phyloP scores from a whole-genome alignment of 1,139 yeast genomes.

The Suzukiozyma palmioleophila region DNA sequence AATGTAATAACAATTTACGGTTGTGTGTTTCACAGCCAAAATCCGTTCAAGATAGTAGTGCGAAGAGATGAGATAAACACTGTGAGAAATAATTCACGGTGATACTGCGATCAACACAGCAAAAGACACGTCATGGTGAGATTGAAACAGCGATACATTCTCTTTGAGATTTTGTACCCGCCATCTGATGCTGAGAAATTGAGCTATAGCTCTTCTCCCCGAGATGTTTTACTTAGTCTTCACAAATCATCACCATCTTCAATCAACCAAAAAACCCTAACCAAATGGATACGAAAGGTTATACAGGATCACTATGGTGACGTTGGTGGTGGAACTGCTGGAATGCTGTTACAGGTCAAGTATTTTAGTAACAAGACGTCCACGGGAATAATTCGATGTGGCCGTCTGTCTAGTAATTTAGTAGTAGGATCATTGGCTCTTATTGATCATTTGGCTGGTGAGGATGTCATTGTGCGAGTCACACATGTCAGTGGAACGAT shows the following conservation, averaged over 20 bases:
- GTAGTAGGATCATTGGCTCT: slow-evolving; percentile 70
- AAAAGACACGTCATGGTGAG: slow-evolving; percentile 60
- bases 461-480: slow-evolving; percentile 54
- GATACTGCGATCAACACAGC: too few relatives aligned
- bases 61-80: too few relatives aligned
- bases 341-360: slow-evolving; percentile 59
- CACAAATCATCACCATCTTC: slow-evolving; percentile 48
- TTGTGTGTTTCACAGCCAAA: too few relatives aligned
- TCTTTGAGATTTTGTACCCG: slow-evolving; percentile 77
- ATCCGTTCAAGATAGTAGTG: too few relatives aligned
- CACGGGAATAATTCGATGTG: slow-evolving; percentile 79
- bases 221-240: slow-evolving; percentile 37
- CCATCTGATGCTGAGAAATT: slow-evolving; percentile 22
- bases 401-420: slow-evolving; percentile 57
- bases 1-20: too few relatives aligned
- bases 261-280: slow-evolving; percentile 42
- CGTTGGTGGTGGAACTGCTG: slow-evolving; percentile 65
- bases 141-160: slow-evolving; percentile 75
- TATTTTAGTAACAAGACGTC: slow-evolving; percentile 81
- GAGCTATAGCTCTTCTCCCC: slow-evolving; percentile 22
- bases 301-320: slow-evolving; percentile 71
- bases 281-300: slow-evolving; percentile 50
- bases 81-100: too few relatives aligned
- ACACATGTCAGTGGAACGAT: slow-evolving; percentile 84
- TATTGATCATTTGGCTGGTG: slow-evolving; percentile 51